phyloP scores from a whole-genome alignment of 345 rosid species.

The Citrus glauca region DNA sequence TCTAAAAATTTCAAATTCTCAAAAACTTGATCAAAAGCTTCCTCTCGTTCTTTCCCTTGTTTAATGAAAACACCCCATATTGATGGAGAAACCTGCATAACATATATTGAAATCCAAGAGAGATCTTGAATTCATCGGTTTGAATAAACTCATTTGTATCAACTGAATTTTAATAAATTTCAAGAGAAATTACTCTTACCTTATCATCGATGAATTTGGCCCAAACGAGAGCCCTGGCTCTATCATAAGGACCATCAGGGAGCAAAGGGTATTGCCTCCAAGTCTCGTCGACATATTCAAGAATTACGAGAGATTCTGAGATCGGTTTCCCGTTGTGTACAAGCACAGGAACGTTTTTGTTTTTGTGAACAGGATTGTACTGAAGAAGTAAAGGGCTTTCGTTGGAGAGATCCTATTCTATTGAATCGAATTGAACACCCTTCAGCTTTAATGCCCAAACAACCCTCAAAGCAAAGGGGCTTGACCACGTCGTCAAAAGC shows the following conservation, averaged over 20 bases:
- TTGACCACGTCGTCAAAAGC: slow-evolving; percentile 36
- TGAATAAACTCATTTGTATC: too few relatives aligned
- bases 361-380: slow-evolving; percentile 29
- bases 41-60: slow-evolving; percentile 26
- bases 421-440: slow-evolving; percentile 19
- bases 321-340: slow-evolving; percentile 26
- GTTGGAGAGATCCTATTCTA: slow-evolving; percentile 30
- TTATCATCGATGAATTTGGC: slow-evolving; percentile 30
- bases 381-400: slow-evolving; percentile 28
- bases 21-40: slow-evolving; percentile 8
- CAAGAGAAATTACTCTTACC: slow-evolving; percentile 2
- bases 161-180: too few relatives aligned
- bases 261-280: slow-evolving; percentile 30
- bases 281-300: slow-evolving; percentile 34
- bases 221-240: slow-evolving; percentile 28
- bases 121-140: too few relatives aligned
- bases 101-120: background rate
- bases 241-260: slow-evolving; percentile 22
- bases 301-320: slow-evolving; percentile 29
- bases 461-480: slow-evolving; percentile 18
- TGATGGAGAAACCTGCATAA: slow-evolving; percentile 19
- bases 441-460: slow-evolving; percentile 34
- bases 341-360: slow-evolving; percentile 31
- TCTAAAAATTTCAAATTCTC: slow-evolving; percentile 28
- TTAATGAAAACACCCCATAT: slow-evolving; percentile 15